Evolutionary conservation across 2,329 filamentous ascomycete genomes (phyloP), one percentile per base, ranked within the genome.

Genomic region (Verruconis gallopava): DNA sequence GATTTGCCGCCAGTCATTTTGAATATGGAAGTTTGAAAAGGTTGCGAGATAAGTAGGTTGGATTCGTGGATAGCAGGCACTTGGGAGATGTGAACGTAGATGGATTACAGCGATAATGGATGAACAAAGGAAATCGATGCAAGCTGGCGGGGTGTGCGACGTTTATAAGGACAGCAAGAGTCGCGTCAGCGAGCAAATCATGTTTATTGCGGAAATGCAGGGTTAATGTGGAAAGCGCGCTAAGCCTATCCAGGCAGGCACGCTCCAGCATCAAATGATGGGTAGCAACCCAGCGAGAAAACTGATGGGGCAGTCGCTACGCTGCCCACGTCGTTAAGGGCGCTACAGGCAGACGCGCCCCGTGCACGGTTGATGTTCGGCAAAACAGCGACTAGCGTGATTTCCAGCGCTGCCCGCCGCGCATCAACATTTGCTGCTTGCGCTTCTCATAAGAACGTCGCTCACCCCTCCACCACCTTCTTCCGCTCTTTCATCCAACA

Each of bases 1-100:
- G 89, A 95, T 74, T 98, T 98, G 71, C 91, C 89, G 78, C 89
- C 89, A 85, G 91, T 93, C 91, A 98, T 98, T 83, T 85, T 95
- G 81, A 76, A 63, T 52, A 65, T 59, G 57, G 59, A 64, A 36
- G 34, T 28, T n/a, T 9, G 59, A 54, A 47, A 53, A 60, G 56
- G 54, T 49, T 47, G 50, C 55, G 52, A 49, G 55, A 56, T 54
- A 48, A 43, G 46, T 51, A 47, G 50, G 51, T 51, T 49, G 54
- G 47, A 50, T 50, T 40, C 52, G 50, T 41, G 48, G 51, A 47
- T 50, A 46, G 50, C 50, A 50, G 47, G 47, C 47, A 44, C 39
- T 40, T 55, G 41, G 45, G 44, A 45, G 44, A 34, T 53, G 51
- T 50, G 51, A 51, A 51, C 48, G 55, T 55, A 47, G 53, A 45